A percentile compares a stretch with the other conserved stretches of the same genome.
Conservation (phyloP, 345 rosid genomes). For the Raphanus sativus region DNA sequence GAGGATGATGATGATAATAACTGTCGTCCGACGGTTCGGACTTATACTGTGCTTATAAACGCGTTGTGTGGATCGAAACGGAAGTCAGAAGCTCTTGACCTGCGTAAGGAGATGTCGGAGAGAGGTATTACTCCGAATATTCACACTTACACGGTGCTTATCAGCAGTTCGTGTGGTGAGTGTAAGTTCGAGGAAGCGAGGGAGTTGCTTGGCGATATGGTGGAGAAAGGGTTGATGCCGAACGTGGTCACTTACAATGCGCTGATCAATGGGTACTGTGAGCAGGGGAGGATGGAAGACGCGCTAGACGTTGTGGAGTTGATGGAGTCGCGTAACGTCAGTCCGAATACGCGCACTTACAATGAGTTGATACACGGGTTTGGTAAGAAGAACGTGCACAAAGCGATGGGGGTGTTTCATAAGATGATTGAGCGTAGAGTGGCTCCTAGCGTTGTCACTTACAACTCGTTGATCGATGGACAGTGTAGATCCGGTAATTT, state of each 20-base stretch:
- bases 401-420: constrained; percentile 69
- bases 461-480: constrained; percentile 70
- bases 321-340: constrained; percentile 60
- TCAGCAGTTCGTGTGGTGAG: constrained; percentile 62
- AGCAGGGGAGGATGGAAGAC: constrained; percentile 59
- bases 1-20: constrained; percentile 55
- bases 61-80: constrained; percentile 55
- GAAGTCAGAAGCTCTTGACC: constrained; percentile 55
- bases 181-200: constrained; percentile 60
- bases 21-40: constrained; percentile 68
- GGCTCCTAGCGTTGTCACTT: constrained; percentile 58
- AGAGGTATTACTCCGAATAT: constrained; percentile 70
- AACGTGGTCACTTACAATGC: constrained; percentile 80
- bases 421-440: constrained; percentile 59
- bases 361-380: constrained; percentile 78
- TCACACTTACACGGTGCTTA: constrained; percentile 76
- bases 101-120: constrained; percentile 60
- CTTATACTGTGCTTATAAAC: constrained; percentile 71
- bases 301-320: constrained; percentile 63
- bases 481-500: constrained; percentile 72
- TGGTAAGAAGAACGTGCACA: constrained; percentile 70
- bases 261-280: constrained; percentile 76
- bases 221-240: constrained; percentile 62
- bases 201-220: constrained; percentile 51
- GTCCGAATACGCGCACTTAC: constrained; percentile 75